Conservation (phyloP, 495 filamentous ascomycete genomes). For the Astrothelium macrocarpum region DNA sequence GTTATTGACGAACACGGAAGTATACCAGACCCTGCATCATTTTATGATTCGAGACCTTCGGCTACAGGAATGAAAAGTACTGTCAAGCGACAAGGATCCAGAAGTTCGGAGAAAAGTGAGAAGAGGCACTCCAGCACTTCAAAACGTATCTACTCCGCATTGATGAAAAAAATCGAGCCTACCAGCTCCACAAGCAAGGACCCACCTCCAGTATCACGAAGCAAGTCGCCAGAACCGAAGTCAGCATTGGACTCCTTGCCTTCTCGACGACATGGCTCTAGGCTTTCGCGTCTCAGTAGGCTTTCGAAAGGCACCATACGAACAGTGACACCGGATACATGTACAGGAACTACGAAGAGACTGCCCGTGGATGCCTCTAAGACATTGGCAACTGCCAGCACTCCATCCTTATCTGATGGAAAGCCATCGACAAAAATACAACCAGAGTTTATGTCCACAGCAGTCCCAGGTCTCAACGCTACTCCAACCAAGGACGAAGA, state of each 20-base stretch:
- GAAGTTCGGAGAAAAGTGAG: background rate
- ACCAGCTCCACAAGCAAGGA: background rate
- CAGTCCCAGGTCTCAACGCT: background rate
- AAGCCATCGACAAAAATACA: background rate
- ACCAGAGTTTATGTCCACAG: background rate
- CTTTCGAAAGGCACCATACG: slow-evolving; percentile 18
- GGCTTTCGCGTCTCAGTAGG: slow-evolving; percentile 5
- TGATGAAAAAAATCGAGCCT: slow-evolving; percentile 54
- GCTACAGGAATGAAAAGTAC: background rate
- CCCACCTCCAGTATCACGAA: background rate
- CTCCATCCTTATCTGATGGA: background rate
- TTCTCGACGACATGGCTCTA: slow-evolving; percentile 11
- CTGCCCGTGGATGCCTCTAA: background rate
- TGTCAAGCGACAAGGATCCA: background rate
- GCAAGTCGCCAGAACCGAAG: background rate
- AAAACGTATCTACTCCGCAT: slow-evolving; percentile 60
- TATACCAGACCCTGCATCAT: slow-evolving; percentile 30
- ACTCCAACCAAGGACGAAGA: slow-evolving; percentile 3
- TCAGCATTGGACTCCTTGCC: slow-evolving; percentile 15
- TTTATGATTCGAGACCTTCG: background rate
- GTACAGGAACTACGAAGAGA: background rate
- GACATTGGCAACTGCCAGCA: background rate
- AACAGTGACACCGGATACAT: slow-evolving; percentile 14
- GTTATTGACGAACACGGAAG: slow-evolving; percentile 56
- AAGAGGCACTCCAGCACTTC: slow-evolving; percentile 34